Evolutionary conservation across 257 asterid genomes (phyloP).

Genomic region (Nicotiana benthamiana): DNA sequence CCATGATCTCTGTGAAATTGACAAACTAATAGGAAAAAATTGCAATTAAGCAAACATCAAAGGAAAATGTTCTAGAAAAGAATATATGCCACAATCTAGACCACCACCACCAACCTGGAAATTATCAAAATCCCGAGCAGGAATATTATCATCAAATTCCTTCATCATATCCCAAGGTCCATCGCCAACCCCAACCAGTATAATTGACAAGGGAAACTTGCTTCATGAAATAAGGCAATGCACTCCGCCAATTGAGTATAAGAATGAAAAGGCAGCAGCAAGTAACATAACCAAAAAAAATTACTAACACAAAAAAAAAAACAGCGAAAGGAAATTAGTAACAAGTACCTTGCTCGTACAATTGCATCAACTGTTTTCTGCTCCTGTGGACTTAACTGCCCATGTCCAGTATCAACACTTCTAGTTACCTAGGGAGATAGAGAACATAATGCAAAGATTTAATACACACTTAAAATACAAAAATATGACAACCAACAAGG

Average conservation of each 20-base stretch:
- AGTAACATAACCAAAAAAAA: background rate
- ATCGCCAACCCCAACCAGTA: constrained; percentile 97
- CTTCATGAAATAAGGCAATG: constrained; percentile 32
- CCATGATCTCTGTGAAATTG: constrained; percentile 88
- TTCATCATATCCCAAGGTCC: constrained; percentile 99
- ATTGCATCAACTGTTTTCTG: constrained; percentile 87
- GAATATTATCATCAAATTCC: constrained; percentile 95
- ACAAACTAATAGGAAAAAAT: constrained; percentile 55
- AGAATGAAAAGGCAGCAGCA: background rate
- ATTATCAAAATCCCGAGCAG: constrained; percentile 88
- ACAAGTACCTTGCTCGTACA: constrained; percentile 70
- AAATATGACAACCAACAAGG: background rate
- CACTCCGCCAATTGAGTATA: background rate
- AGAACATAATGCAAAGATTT: background rate
- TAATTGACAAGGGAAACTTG: constrained; percentile 82
- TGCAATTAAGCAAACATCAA: background rate
- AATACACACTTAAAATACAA: background rate
- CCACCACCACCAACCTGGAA: constrained; percentile 57
- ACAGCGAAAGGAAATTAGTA: constrained; percentile 2
- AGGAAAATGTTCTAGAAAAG: background rate
- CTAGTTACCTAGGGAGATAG: constrained; percentile 64
- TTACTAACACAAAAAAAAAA: background rate
- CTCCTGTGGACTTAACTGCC: constrained; percentile 90
- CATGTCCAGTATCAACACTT: constrained; percentile 77
- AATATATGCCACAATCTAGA: background rate